phyloP scores from a whole-genome alignment of 2,329 filamentous ascomycete genomes.

The Aspergillus fijiensis region DNA sequence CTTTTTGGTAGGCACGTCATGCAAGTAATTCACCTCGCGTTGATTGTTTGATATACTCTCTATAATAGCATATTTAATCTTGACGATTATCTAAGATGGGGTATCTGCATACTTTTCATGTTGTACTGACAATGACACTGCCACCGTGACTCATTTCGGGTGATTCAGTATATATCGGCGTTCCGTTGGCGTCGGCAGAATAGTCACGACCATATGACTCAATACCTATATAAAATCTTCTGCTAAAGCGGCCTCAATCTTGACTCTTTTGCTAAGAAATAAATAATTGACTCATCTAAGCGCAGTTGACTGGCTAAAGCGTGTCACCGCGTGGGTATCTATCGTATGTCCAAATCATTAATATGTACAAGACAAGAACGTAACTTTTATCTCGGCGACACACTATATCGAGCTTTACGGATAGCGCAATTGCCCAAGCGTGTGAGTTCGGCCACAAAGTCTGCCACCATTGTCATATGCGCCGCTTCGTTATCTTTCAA shows the following conservation, averaged over 20 bases:
- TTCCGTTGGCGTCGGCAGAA: neutral
- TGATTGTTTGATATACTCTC: too few relatives aligned
- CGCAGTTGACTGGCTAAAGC: neutral
- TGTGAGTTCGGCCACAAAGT: constrained; percentile 6
- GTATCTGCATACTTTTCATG: too few relatives aligned
- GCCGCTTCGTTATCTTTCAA: neutral
- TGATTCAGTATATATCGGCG: neutral
- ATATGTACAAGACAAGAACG: neutral
- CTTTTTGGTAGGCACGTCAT: too few relatives aligned
- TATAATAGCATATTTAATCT: too few relatives aligned
- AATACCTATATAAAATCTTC: too few relatives aligned
- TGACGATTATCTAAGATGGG: too few relatives aligned
- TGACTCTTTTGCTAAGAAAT: neutral
- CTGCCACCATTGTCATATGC: neutral
- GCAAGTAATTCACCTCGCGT: too few relatives aligned
- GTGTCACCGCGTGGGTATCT: neutral
- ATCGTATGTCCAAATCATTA: neutral
- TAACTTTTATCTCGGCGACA: neutral
- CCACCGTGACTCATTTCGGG: neutral
- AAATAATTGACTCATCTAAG: neutral
- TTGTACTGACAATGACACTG: neutral
- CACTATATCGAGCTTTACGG: neutral
- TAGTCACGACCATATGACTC: too few relatives aligned
- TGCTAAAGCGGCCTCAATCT: neutral
- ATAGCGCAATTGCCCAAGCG: constrained; percentile 1